These are phyloP conservation scores for Fraxinus xanthoxyloides DNA, from an alignment of 305 asterid species.

Conservation along the genomic window DNA sequence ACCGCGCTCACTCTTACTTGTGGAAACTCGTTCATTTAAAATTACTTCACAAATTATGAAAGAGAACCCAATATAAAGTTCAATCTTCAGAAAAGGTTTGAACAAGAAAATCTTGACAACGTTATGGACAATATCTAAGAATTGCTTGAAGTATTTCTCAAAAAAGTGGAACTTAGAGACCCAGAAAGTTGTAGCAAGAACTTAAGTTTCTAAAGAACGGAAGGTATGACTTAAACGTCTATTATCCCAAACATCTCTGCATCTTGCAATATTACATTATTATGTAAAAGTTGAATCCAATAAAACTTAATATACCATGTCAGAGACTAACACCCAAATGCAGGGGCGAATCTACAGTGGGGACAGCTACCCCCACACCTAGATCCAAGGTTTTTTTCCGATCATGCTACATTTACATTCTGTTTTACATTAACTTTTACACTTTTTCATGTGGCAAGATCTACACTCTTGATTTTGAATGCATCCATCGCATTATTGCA, in stretches of 20 bases:
- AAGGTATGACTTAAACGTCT: neutral
- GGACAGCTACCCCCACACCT: too few relatives aligned
- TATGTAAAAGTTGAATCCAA: neutral
- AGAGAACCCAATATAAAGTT: neutral
- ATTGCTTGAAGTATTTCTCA: neutral
- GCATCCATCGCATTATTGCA: too few relatives aligned
- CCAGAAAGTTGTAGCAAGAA: neutral
- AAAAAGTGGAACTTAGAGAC: neutral
- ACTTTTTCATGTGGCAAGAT: too few relatives aligned
- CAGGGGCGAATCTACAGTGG: too few relatives aligned
- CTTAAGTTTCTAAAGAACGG: neutral
- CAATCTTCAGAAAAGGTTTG: neutral
- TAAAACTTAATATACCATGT: neutral
- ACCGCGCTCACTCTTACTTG: neutral
- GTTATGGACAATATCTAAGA: neutral
- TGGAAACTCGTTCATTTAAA: neutral
- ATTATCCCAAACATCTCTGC: neutral
- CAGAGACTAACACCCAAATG: neutral
- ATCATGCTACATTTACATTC: too few relatives aligned
- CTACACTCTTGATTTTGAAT: too few relatives aligned
- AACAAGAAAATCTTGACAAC: neutral
- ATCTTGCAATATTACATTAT: neutral
- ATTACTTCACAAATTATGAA: neutral
- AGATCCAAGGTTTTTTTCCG: too few relatives aligned
- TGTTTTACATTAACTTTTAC: too few relatives aligned